Evolutionary conservation across 805 yeast genomes (phyloP), one percentile per base, ranked within the genome.

Genomic region (Candida michaelii): DNA sequence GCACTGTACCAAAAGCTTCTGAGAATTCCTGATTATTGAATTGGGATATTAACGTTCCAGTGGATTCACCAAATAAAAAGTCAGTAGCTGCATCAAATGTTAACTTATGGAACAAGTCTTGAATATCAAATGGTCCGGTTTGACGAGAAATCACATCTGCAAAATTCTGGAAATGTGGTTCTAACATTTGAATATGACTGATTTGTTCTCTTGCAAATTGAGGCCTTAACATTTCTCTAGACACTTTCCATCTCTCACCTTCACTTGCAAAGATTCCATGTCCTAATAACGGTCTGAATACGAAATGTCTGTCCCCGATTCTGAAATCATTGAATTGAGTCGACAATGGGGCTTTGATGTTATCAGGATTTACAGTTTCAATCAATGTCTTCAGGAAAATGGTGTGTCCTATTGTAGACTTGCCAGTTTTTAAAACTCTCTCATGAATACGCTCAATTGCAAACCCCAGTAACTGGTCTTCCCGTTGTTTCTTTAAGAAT

Each of bases 51-150:
- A 49, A 42, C 3, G 52, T 37, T 52, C 59, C 63, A 25, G 56
- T 60, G 10, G 66, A 53, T 44, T 65, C 66, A 14, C 73, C 74
- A 52, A 69, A 66, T 40, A 69, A 55, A 46, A 69, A 66, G 45
- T 68, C 73, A 15, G 71, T 55, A 3, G 73, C 60, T 17, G 71
- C 55, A 49, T 69, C 74, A 39, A 69, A 60, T 12, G 74, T 66
- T 15, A 67, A 56, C 33, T 50, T 55, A 48, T 58, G 64, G 44
- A 66, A 65, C 34, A 62, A 58, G 21, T 60, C 66, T 44, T 66
- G 71, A 30, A 66, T 43, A 44, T 66, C 62, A 41, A 66, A 50
- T 9, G 51, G 50, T 8, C 42, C 29, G 1, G 62, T 66, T 5
- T 52, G 36, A 6, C 25, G 14, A 15, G 45, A 39, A 18, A 36